These are phyloP conservation scores for Mortierella sp. DNA, from an alignment of 371 early-diverging fungal genomes.

Conservation along the genomic window DNA sequence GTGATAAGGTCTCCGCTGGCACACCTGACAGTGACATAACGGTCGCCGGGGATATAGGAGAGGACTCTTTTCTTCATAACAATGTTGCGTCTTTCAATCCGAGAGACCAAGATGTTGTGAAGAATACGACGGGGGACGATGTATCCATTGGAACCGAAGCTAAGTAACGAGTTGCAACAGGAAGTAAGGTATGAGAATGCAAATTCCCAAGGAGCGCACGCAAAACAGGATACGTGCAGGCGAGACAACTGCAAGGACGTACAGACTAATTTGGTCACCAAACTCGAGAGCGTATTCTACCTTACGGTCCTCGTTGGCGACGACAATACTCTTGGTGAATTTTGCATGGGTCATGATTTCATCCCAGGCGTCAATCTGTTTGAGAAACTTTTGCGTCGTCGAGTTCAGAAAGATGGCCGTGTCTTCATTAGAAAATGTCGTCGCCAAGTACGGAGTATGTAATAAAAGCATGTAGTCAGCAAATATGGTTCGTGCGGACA, in stretches of 20 bases:
- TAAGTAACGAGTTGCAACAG: background rate
- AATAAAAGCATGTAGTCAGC: no score
- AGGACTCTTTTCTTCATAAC: conserved; percentile 22
- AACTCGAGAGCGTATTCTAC: conserved; percentile 17
- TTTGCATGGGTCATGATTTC: conserved; percentile 11
- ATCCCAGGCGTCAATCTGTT: conserved; percentile 20
- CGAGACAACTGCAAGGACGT: background rate
- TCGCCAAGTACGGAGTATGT: no score
- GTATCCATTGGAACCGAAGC: conserved; percentile 15
- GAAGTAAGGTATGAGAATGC: background rate
- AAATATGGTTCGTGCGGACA: no score
- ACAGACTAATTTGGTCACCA: conserved; percentile 8
- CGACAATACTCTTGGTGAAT: background rate
- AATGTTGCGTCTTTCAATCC: background rate
- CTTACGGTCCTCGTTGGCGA: conserved; percentile 13
- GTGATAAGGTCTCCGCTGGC: conserved; percentile 21
- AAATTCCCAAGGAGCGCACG: background rate
- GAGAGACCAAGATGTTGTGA: conserved; percentile 14
- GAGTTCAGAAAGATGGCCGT: conserved; percentile 6
- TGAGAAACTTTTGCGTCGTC: conserved; percentile 15
- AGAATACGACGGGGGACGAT: conserved; percentile 27
- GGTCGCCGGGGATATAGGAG: background rate
- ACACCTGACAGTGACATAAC: background rate
- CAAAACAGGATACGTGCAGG: background rate
- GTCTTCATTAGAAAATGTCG: background rate